Percentiles rank a stretch among this genome's conserved stretches.
These are phyloP conservation scores for Jatropha multifida DNA, from an alignment of 441 rosid species.

Conservation along the genomic window DNA sequence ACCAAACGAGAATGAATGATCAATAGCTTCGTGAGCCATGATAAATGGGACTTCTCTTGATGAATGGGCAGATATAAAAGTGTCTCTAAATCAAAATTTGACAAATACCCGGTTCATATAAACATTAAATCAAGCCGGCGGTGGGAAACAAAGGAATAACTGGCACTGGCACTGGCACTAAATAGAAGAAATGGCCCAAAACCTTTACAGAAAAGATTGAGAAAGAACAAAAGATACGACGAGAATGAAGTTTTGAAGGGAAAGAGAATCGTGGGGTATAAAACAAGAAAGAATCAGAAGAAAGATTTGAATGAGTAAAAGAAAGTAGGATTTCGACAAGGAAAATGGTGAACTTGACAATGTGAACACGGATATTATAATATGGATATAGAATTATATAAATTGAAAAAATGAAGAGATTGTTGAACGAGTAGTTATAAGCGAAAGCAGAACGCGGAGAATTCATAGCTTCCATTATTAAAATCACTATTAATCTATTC, in stretches of 20 bases:
- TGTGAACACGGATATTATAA: neutral
- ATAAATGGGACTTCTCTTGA: neutral
- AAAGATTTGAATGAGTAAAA: conserved; percentile 9
- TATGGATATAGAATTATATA: neutral
- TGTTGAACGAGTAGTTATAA: neutral
- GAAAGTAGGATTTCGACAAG: conserved; percentile 5
- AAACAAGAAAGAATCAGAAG: conserved; percentile 4
- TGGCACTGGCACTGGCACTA: neutral
- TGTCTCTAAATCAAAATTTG: conserved; percentile 11
- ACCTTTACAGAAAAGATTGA: neutral
- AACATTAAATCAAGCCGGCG: conserved; percentile 4
- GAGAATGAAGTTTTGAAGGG: neutral
- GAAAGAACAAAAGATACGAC: neutral
- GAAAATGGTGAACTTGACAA: neutral
- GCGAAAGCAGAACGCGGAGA: neutral
- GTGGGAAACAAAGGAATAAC: conserved; percentile 2
- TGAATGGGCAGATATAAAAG: neutral
- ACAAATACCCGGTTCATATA: conserved; percentile 11
- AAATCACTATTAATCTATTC: neutral
- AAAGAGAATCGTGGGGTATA: neutral
- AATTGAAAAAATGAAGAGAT: neutral
- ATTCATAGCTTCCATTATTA: conserved; percentile 8
- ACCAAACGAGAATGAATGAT: conserved; percentile 38
- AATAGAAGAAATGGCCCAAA: conserved; percentile 1
- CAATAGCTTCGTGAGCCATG: conserved; percentile 41